Percentiles rank a stretch among this genome's conserved stretches.
Conservation (phyloP, 805 yeast species). For the Metschnikowia drakensbergensis region DNA sequence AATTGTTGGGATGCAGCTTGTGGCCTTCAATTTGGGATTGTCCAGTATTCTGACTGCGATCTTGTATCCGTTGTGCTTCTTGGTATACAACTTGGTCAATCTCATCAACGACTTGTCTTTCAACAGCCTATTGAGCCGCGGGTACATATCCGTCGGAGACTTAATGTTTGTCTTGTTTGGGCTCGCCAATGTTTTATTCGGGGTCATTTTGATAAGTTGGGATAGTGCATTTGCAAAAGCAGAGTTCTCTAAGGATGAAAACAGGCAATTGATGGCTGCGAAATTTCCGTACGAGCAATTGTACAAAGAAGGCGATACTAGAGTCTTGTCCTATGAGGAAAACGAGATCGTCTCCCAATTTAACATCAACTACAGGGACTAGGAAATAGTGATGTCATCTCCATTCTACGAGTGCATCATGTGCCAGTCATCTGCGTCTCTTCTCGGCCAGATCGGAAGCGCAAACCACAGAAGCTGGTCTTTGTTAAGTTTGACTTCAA, state of each 20-base stretch:
- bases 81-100: constrained; percentile 71
- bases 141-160: constrained; percentile 43
- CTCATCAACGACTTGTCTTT: constrained; percentile 45
- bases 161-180: constrained; percentile 45
- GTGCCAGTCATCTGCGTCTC: neutral
- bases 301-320: constrained; percentile 5
- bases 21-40: constrained; percentile 70
- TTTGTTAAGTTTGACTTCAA: constrained; percentile 3
- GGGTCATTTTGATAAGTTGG: constrained; percentile 67
- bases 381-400: neutral
- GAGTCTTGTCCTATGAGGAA: constrained; percentile 17
- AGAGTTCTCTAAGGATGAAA: constrained; percentile 4
- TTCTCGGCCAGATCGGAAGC: neutral
- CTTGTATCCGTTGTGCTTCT: constrained; percentile 79
- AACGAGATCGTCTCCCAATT: constrained; percentile 13
- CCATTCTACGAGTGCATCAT: neutral
- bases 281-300: constrained; percentile 19
- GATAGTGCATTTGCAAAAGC: constrained; percentile 29
- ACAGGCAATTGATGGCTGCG: constrained; percentile 10
- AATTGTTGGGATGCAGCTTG: constrained; percentile 68
- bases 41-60: constrained; percentile 68
- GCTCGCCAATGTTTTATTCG: constrained; percentile 52
- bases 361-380: constrained; percentile 1
- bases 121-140: constrained; percentile 56
- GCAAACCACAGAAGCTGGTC: constrained; percentile 4